A percentile compares a stretch with the other conserved stretches of the same genome.
phyloP scores from a whole-genome alignment of 1,139 yeast genomes.

The Candida mesenterica region DNA sequence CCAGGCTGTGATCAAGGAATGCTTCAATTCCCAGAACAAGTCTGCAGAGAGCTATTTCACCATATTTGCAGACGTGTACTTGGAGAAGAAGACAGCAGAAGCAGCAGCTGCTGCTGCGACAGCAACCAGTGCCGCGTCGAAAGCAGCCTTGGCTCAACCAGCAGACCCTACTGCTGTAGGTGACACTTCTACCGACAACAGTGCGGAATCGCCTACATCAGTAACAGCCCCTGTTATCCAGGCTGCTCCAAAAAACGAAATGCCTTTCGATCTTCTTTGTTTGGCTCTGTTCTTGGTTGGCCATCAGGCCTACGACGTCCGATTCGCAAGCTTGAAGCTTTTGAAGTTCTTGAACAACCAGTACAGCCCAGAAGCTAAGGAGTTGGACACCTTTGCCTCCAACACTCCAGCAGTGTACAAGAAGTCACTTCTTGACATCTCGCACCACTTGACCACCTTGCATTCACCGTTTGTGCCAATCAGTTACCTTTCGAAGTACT shows the following conservation, averaged over 20 bases:
- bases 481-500: constrained; percentile 70
- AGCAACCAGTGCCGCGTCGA: too few species aligned
- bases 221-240: too few species aligned
- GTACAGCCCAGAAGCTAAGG: background rate
- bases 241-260: constrained; percentile 37
- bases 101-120: constrained; percentile 14
- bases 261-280: constrained; percentile 59
- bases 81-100: constrained; percentile 14
- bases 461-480: constrained; percentile 61
- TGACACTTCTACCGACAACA: too few species aligned
- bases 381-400: constrained; percentile 38
- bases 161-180: too few species aligned
- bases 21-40: constrained; percentile 56
- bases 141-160: too few species aligned
- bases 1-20: constrained; percentile 62
- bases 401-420: constrained; percentile 73
- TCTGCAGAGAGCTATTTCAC: constrained; percentile 69
- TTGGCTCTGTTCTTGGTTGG: constrained; percentile 71
- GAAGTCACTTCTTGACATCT: constrained; percentile 68
- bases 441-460: constrained; percentile 58
- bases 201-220: too few species aligned
- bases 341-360: constrained; percentile 52
- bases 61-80: constrained; percentile 63
- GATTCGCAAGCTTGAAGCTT: constrained; percentile 62
- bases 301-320: constrained; percentile 55